Evolutionary conservation across 441 rosid genomes (phyloP).

Genomic region (Populus hybrid): DNA sequence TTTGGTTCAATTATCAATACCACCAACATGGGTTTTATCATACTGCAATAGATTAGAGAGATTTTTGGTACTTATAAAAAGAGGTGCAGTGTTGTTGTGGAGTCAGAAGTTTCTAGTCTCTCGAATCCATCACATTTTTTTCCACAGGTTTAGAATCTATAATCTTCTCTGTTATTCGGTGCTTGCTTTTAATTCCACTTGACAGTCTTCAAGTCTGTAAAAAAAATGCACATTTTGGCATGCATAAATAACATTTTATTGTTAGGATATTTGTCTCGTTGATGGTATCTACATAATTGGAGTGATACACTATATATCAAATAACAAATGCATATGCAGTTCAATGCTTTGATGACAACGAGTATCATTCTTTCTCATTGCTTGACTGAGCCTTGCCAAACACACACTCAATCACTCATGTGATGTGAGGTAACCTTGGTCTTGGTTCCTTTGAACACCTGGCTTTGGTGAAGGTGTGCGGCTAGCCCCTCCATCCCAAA

Average conservation of each 20-base stretch:
- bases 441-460: neutral
- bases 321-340: neutral
- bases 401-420: neutral
- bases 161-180: neutral
- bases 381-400: neutral
- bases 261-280: neutral
- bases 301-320: neutral
- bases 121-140: neutral
- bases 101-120: neutral
- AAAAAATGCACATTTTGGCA: neutral
- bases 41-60: neutral
- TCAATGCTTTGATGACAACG: neutral
- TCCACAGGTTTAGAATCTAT: neutral
- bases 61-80: neutral
- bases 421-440: neutral
- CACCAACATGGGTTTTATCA: neutral
- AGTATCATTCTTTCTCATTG: neutral
- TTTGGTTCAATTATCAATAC: neutral
- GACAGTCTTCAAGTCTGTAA: neutral
- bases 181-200: neutral
- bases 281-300: neutral
- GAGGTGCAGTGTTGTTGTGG: neutral
- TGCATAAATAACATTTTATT: neutral
- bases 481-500: neutral
- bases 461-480: neutral